Evolutionary conservation across 2,329 filamentous ascomycete species (phyloP).

Genomic region (Akanthomyces dipterigenus): DNA sequence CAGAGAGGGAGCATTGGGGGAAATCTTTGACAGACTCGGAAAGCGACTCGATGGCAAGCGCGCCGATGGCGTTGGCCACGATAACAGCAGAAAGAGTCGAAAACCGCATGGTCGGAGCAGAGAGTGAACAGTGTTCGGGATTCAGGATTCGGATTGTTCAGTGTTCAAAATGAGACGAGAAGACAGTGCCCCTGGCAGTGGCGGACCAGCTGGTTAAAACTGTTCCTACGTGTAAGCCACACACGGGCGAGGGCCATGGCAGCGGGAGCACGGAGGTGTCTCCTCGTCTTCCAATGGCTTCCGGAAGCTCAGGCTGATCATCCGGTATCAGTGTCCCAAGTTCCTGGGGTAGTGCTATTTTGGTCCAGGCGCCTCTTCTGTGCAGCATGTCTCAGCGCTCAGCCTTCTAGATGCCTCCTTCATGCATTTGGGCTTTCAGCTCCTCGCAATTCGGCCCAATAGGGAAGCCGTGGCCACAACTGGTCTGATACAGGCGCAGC

Average conservation of each 20-base stretch:
- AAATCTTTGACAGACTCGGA: constrained; percentile 6
- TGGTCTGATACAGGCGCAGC: neutral
- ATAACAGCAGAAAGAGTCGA: neutral
- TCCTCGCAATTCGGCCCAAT: constrained; percentile 4
- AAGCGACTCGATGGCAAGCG: constrained; percentile 1
- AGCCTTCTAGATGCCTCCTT: neutral
- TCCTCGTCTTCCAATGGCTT: neutral
- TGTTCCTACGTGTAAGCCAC: neutral
- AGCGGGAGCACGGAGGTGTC: neutral
- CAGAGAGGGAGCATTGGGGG: constrained; percentile 2
- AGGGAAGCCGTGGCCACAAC: neutral
- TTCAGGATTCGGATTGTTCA: no score
- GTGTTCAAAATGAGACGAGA: neutral
- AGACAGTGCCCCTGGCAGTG: neutral
- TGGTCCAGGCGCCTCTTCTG: neutral
- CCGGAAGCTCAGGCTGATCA: neutral
- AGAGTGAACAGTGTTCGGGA: neutral
- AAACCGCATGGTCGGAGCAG: neutral
- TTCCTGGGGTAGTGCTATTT: neutral
- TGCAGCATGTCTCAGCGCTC: neutral
- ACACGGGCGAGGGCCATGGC: neutral
- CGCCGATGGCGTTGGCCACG: constrained; percentile 3
- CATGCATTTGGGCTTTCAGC: neutral
- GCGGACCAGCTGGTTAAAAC: neutral
- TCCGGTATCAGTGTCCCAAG: neutral